Base-by-base conservation (phyloP, 108 stramenopile genomes). In the Thalassiosira profunda region DNA sequence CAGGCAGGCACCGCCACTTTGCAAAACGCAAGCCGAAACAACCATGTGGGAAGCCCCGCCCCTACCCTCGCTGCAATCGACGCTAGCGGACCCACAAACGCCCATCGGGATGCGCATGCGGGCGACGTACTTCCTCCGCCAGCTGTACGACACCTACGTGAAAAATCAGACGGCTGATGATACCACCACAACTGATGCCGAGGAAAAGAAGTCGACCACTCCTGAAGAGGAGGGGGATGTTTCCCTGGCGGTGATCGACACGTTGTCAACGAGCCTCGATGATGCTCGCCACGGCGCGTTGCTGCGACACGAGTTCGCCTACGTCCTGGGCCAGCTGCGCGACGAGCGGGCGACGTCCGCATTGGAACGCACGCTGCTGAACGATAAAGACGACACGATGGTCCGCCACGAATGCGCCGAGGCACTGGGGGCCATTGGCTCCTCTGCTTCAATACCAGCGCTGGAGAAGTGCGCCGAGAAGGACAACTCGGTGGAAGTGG, bases 371-470 rank as follows among this genome's bases (percentile, higher is more conserved):
- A 80, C 71, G 44, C 91, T 83, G 15, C 24, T 38, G 37, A 57
- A 74, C 15, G 86, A 86, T 17, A 67, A 80, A 41, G 90, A 93
- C 63, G 87, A 88, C 74, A 81, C 90, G 37, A 98, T 99, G 91
- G 96, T 98, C 10, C 95, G 98, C 18, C 98, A 98, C 72, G 98
- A 98, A 87, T 95, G 94, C 35, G 99, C 96, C 17, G 95, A 96
- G 79, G 95, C 95, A 1, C 46, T 96, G n/a, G 95, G 90, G 26
- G 92, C 92, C 42, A 92, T 96, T 64, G 92, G 83, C 29, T 72
- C 82, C 34, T 15, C 20, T 11, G 17, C 23, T 12, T 91, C 88
- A 1, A 51, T 73, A 10, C n/a, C 55, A 1, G 59, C 80, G 9
- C 67, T 97, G 45, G 30, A 86, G 59, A 48, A 54, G 15, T 61